Evolutionary conservation across 2,329 filamentous ascomycete species (phyloP).

Genomic region (Pseudopyricularia cyperi): DNA sequence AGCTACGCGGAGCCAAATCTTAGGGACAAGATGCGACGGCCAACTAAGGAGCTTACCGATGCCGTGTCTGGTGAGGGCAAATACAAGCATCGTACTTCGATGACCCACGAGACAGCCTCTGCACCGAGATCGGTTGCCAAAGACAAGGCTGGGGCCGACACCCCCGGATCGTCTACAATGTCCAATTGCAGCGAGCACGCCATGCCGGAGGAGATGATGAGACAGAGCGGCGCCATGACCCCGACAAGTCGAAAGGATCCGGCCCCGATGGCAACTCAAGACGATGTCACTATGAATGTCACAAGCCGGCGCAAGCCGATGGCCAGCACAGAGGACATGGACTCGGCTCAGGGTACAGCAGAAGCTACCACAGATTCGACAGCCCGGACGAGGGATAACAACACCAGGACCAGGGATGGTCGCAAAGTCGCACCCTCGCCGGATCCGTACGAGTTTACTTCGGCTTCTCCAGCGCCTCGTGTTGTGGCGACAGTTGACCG

Average conservation of each 20-base stretch:
- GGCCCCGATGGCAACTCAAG: constrained; percentile 6
- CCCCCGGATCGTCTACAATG: too few species aligned
- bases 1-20: constrained; percentile 77
- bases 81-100: constrained; percentile 19
- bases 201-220: neutral
- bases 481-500: neutral
- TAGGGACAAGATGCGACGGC: constrained; percentile 71
- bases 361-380: neutral
- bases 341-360: neutral
- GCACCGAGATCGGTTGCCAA: neutral
- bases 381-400: neutral
- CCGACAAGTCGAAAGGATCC: too few species aligned
- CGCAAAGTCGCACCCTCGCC: neutral
- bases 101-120: neutral
- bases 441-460: constrained; percentile 44
- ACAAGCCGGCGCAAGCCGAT: constrained; percentile 27
- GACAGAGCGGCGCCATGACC: neutral
- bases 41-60: constrained; percentile 63
- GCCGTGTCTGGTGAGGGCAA: constrained; percentile 56
- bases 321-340: constrained; percentile 13
- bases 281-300: constrained; percentile 18
- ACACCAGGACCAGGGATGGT: neutral
- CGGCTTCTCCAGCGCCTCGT: constrained; percentile 24
- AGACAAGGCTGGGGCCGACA: neutral
- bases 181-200: neutral